Evolutionary conservation across 2,329 filamentous ascomycete genomes (phyloP), one percentile per base, ranked within the genome.

Genomic region (Hymenoscyphus albidus): DNA sequence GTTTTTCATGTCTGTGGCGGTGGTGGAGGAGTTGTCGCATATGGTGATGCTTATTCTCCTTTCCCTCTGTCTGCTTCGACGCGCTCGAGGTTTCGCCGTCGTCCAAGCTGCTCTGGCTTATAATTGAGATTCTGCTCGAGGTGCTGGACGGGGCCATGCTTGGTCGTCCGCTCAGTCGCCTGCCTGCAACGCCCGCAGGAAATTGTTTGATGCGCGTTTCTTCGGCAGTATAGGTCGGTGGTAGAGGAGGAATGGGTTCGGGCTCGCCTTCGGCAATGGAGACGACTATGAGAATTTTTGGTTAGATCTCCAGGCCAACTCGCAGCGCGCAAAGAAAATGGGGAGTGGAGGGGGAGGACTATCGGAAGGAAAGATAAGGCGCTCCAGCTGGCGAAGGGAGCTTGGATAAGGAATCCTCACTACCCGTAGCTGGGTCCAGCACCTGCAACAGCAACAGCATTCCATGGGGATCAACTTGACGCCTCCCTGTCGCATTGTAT

Each of bases 251-350:
- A 35, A 62, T 64, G n/a, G 64, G 48, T 38, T 62, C 63, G 57
- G 67, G 63, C 51, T 73, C 69, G 59, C 72, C 71, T 59, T 74
- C 73, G n/a, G 69, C 68, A 54, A 75, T 74, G 13, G 72, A 74
- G 39, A 75, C 74, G 27, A 72, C 73, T 74, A 61, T 18, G 31
- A 10, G 22, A n/a, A 51, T n/a, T 16, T 51, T 32, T 18, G 13
- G 27, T 51, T 12, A 27, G 57, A 40, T 59, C 40, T 40, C 32
- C 35, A 39, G 44, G 32, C 48, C 35, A 14, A 27, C 42, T 40
- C n/a, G 31, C 39, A 44, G 27, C 22, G 35, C 14, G 58, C 32
- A n/a, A 13, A 57, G 13, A 13, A 18, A 51, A 40, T 62, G 58
- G 58, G 62, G 61, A 58, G 57, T 63, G 40, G 60, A 58, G 16